Base-by-base conservation (phyloP, 305 asterid genomes). In the Nicotiana rustica region DNA sequence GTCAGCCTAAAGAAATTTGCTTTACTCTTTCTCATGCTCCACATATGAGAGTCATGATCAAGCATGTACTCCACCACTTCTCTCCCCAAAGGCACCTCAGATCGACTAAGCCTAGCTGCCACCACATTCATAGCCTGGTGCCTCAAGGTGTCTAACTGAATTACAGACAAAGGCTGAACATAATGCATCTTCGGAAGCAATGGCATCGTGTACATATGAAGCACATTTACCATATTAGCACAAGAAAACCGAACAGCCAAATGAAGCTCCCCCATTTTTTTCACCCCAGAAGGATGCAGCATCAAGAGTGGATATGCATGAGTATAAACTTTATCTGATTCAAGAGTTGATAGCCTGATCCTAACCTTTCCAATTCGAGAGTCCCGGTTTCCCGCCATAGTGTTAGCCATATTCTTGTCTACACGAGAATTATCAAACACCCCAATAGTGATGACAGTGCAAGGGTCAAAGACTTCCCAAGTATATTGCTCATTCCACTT, bases 1-100 rank as follows among this genome's bases (percentile, higher is more conserved):
- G 94, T 93, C 25, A 95, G 93, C 88, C 98, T 79, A 12, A 95
- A 90, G 91, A 95, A 95, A 81, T 95, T 95, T 15, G 97, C 97
- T 70, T 92, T 95, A 92, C 97, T 92, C 91, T 93, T 95, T 73
- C 98, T 88, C 98, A 95, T 92, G 92, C 98, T 95, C 98, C 98
- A 95, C 97, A 92, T 91, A 25, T 93, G 96, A 1, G 97, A 91
- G 29, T 92, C 97, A 6, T 91, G 96, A 78, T 95, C 97, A 33
- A 95, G 96, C 98, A 95, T 92, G 93, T 91, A 93, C 86, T 95
- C 99, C 0, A 95, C 97, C 66, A 92, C 96, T 55, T 95, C 98
- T 44, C 97, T 79, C n/a, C 96, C 93, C 38, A 95, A 41, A 0
- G 99, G 97, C 5, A 98, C 98, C 89, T 95, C 99, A 0, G 98